These are phyloP conservation scores for Paramecium primaurelia DNA, from an alignment of 73 alveolate species.

Conservation along the genomic window DNA sequence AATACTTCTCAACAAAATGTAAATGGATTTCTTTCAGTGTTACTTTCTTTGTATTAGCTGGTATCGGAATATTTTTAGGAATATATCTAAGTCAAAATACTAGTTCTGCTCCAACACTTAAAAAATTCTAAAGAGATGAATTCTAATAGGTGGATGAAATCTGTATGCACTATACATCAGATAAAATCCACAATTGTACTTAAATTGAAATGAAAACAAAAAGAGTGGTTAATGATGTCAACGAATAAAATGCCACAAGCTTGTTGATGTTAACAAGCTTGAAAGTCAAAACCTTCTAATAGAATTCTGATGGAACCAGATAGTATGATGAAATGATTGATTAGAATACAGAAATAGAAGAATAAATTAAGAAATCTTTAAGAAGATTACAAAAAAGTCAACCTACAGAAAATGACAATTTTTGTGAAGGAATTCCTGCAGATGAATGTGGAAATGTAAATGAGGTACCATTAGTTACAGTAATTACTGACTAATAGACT, in stretches of 20 bases:
- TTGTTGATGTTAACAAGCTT: not conserved
- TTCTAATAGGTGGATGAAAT: not conserved
- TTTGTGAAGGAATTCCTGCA: not conserved
- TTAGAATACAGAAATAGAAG: not conserved
- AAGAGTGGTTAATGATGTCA: not conserved
- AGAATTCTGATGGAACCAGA: not conserved
- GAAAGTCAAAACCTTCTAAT: not conserved
- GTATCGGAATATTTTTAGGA: not conserved
- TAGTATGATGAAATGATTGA: not conserved
- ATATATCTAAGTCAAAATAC: not conserved
- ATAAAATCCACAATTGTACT: not conserved
- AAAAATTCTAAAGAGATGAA: not conserved
- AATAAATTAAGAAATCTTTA: not conserved
- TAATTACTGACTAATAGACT: not conserved
- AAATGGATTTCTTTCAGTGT: not conserved
- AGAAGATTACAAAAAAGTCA: not conserved
- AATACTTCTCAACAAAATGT: not conserved
- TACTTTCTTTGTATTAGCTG: not conserved
- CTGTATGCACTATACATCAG: not conserved
- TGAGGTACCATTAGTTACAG: not conserved
- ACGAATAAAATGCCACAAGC: not conserved
- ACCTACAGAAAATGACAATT: not conserved
- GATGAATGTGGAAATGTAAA: not conserved
- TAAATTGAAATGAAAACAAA: not conserved
- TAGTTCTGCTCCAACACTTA: not conserved